Evolutionary conservation across 106 monocot genomes (phyloP), one percentile per base, ranked within the genome.

Genomic region (Iris macrosiphon): DNA sequence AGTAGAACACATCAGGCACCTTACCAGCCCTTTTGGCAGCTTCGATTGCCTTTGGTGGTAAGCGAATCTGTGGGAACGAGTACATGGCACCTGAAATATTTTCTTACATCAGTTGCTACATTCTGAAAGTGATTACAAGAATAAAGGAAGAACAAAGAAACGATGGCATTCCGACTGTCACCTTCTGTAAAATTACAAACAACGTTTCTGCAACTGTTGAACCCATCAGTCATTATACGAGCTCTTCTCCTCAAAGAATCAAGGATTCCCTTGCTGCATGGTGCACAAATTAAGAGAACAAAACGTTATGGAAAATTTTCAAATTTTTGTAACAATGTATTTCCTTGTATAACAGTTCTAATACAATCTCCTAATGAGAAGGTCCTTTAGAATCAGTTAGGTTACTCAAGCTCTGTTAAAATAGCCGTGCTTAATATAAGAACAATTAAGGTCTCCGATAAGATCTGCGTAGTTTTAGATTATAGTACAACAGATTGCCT

Each of bases 151-250:
- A 13, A 45, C 9, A 12, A 45, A 32, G 15, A 12, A 39, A 57
- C n/a, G n/a, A n/a, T n/a, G n/a, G n/a, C n/a, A n/a, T n/a, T n/a
- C 5, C 52, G 9, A n/a, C 0, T 23, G 49, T 62, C 67, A 91
- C 98, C 98, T 75, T 98, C 87, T 9, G 98, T 98, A 57, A 87
- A 98, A 53, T 98, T 91, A 61, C 98, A 98, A 48, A 87, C 75
- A 0, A 98, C 91, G 64, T 98, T 98, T 79, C 61, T 87, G 78
- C 98, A 98, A 61, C 87, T 98, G 59, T 98, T 98, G 52, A 98
- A 98, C 32, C 98, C 98, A 71, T 98, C 87, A 11, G 98, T 91
- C 98, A 98, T 91, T 49, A 98, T 65, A 30, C 48, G 90, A 31
- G 98, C 98, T 79, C 98, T 77, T 77, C 72, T 87, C 59, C 80